phyloP scores from a whole-genome alignment of 1,139 yeast genomes.

The Hemisphaericaspora xylanilytica region DNA sequence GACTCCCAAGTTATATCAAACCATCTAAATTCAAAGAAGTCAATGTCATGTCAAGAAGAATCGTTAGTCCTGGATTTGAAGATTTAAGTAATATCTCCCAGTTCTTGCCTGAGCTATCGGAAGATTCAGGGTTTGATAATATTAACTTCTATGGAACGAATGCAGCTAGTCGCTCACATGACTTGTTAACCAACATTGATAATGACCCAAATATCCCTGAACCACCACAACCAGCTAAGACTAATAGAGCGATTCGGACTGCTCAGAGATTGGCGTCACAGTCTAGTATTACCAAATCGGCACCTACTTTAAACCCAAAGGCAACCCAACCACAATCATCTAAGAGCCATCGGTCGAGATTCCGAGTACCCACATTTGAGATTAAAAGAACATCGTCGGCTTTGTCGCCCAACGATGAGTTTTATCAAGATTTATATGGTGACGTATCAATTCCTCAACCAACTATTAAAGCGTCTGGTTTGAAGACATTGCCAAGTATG shows the following conservation, averaged over 20 bases:
- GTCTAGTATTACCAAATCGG: neutral
- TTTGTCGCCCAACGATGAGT: conserved; percentile 38
- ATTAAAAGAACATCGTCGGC: conserved; percentile 37
- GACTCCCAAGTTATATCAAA: conserved; percentile 24
- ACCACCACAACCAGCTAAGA: conserved; percentile 17
- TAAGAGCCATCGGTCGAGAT: conserved; percentile 31
- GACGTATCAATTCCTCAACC: conserved; percentile 30
- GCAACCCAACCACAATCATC: neutral
- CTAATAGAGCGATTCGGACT: conserved; percentile 8
- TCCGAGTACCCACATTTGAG: conserved; percentile 46
- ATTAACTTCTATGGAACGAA: conserved; percentile 28
- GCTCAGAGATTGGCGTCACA: conserved; percentile 8
- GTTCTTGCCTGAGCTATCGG: conserved; percentile 46
- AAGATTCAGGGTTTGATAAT: conserved; percentile 47
- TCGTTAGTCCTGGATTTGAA: conserved; percentile 39
- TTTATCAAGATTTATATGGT: conserved; percentile 43
- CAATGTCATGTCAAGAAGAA: conserved; percentile 43
- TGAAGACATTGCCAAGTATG: conserved; percentile 48
- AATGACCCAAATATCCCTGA: conserved; percentile 18
- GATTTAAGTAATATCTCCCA: conserved; percentile 36
- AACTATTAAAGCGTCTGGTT: conserved; percentile 40
- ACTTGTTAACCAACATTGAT: conserved; percentile 28
- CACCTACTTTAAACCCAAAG: conserved; percentile 1
- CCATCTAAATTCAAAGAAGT: conserved; percentile 38
- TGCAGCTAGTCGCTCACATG: conserved; percentile 23